Conservation (phyloP, 1,284 basidiomycete species). For the Melanopsichium pennsylvanicum region DNA sequence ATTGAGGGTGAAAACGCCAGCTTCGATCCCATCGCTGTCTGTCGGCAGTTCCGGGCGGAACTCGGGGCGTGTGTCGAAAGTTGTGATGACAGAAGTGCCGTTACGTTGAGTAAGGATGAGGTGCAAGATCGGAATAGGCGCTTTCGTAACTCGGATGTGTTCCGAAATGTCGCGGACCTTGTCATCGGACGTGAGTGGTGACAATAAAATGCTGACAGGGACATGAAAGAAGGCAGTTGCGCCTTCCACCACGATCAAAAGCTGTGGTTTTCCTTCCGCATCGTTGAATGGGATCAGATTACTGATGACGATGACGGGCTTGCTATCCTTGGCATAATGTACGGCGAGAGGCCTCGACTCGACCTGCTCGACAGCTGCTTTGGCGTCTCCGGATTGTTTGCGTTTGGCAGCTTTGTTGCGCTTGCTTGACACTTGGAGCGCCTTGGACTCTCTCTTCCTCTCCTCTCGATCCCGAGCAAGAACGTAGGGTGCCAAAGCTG, state of each 20-base stretch:
- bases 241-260: constrained; percentile 53
- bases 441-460: constrained; percentile 35
- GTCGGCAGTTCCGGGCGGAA: constrained; percentile 16
- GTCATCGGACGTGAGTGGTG: constrained; percentile 8
- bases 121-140: constrained; percentile 44
- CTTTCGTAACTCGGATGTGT: constrained; percentile 20
- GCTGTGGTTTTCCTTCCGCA: constrained; percentile 19
- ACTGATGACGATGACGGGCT: constrained; percentile 47
- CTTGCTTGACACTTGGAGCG: constrained; percentile 27
- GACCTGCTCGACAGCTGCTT: constrained; percentile 1
- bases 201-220: constrained; percentile 26
- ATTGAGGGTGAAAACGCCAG: constrained; percentile 13
- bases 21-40: constrained; percentile 9
- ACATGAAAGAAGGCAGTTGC: constrained; percentile 53
- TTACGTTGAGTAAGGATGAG: constrained; percentile 9
- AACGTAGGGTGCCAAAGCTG: constrained; percentile 30
- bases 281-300: constrained; percentile 35
- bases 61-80: constrained; percentile 39
- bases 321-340: constrained; percentile 32
- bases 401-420: constrained; percentile 34
- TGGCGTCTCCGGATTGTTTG: constrained; percentile 19
- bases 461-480: constrained; percentile 46
- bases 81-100: constrained; percentile 15
- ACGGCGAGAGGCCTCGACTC: constrained; percentile 18
- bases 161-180: constrained; percentile 31